These are phyloP conservation scores for Arachis monticola DNA, from an alignment of 331 rosid genomes.

Conservation along the genomic window DNA sequence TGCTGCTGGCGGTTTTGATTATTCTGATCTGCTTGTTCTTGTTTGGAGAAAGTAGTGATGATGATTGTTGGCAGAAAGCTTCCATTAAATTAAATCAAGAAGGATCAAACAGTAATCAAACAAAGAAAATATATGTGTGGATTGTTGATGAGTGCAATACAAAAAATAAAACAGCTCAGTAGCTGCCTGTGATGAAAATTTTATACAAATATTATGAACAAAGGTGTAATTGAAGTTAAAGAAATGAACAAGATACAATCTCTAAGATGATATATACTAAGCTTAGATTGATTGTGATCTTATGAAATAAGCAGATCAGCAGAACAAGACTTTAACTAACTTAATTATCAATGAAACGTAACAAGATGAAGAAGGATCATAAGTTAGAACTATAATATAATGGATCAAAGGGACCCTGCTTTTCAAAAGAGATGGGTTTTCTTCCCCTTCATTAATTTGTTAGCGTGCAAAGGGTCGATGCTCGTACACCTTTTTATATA, in stretches of 20 bases:
- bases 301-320: conserved; percentile 26
- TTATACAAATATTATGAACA: background rate
- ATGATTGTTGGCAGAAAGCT: conserved; percentile 37
- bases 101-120: background rate
- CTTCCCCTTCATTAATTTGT: conserved; percentile 31
- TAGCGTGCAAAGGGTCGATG: conserved; percentile 14
- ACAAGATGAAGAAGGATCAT: conserved; percentile 17
- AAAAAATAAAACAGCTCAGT: conserved; percentile 47
- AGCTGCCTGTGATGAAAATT: background rate
- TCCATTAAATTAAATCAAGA: conserved; percentile 37
- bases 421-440: conserved; percentile 1
- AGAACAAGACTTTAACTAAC: background rate
- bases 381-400: too few species aligned
- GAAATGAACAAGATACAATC: background rate
- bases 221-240: background rate
- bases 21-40: conserved; percentile 46
- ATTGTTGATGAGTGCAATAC: background rate
- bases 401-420: conserved; percentile 39
- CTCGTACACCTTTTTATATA: conserved; percentile 47
- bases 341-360: background rate
- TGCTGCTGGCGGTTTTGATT: conserved; percentile 32
- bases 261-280: background rate
- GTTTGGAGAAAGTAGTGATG: conserved; percentile 18
- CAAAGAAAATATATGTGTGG: background rate
- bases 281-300: conserved; percentile 11